Conservation (phyloP, 2,329 filamentous ascomycete species). For the Waltergamsia citrina region DNA sequence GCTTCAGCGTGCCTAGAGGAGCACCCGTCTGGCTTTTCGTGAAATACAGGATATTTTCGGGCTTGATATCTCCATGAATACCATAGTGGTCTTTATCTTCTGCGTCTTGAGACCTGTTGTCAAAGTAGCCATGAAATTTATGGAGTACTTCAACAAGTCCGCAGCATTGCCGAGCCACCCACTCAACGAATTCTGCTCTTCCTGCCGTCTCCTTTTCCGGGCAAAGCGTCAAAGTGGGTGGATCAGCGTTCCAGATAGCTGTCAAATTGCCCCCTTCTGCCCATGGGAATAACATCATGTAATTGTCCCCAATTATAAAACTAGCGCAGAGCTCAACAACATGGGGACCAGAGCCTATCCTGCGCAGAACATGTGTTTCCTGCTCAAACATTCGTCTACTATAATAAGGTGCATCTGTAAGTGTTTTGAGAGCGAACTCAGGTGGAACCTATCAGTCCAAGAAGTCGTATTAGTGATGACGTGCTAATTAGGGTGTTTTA, state of each 20-base stretch:
- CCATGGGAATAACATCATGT: constrained; percentile 9
- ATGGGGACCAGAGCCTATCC: background rate
- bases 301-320: constrained; percentile 3
- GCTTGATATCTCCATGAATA: constrained; percentile 9
- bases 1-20: constrained; percentile 3
- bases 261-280: constrained; percentile 5
- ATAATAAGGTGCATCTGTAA: too few species aligned
- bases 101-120: background rate
- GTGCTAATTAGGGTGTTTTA: too few species aligned
- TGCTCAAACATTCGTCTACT: background rate
- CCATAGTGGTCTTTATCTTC: constrained; percentile 4
- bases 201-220: background rate
- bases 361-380: background rate
- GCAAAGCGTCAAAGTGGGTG: background rate
- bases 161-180: background rate
- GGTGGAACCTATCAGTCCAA: too few species aligned
- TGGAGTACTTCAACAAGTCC: background rate
- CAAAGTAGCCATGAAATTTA: background rate
- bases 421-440: too few species aligned
- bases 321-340: constrained; percentile 5
- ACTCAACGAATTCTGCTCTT: background rate
- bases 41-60: constrained; percentile 9
- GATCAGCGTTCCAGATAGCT: constrained; percentile 1
- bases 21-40: background rate
- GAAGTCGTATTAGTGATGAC: too few species aligned